Evolutionary conservation across 768 basidiomycete genomes (phyloP).

Genomic region (Termitomyces heimii): DNA sequence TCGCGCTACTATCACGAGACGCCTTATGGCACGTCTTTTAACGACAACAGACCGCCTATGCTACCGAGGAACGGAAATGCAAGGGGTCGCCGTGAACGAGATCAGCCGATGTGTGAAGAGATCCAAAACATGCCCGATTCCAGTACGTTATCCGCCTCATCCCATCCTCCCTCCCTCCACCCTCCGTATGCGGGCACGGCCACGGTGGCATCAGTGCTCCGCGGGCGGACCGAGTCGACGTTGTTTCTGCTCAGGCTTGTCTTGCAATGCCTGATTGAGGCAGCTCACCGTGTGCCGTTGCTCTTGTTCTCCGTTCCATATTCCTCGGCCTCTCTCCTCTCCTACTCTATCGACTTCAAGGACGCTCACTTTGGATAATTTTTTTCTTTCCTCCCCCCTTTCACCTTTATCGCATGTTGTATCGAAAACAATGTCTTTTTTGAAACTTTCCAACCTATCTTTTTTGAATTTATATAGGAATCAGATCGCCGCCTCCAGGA

Average conservation of each 20-base stretch:
- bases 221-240: constrained; percentile 14
- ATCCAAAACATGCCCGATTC: constrained; percentile 33
- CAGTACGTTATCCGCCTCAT: constrained; percentile 65
- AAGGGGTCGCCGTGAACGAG: constrained; percentile 25
- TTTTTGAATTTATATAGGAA: constrained; percentile 40
- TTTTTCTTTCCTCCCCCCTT: constrained; percentile 26
- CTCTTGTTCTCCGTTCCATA: constrained; percentile 18
- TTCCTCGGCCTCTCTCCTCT: constrained; percentile 22
- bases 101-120: constrained; percentile 21
- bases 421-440: constrained; percentile 18
- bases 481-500: constrained; percentile 34
- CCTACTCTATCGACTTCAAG: constrained; percentile 27
- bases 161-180: constrained; percentile 29
- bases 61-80: constrained; percentile 19
- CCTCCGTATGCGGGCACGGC: constrained; percentile 29
- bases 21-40: constrained; percentile 7
- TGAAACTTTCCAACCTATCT: constrained; percentile 11
- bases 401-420: constrained; percentile 23
- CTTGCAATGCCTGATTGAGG: constrained; percentile 17
- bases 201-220: constrained; percentile 22
- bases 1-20: constrained; percentile 7
- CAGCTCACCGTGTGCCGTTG: constrained; percentile 20
- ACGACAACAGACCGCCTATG: constrained; percentile 18
- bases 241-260: constrained; percentile 9
- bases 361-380: constrained; percentile 36